Evolutionary conservation across 2,329 filamentous ascomycete species (phyloP), one percentile per base, ranked within the genome.

Genomic region (Dothideomycetidae sp.): DNA sequence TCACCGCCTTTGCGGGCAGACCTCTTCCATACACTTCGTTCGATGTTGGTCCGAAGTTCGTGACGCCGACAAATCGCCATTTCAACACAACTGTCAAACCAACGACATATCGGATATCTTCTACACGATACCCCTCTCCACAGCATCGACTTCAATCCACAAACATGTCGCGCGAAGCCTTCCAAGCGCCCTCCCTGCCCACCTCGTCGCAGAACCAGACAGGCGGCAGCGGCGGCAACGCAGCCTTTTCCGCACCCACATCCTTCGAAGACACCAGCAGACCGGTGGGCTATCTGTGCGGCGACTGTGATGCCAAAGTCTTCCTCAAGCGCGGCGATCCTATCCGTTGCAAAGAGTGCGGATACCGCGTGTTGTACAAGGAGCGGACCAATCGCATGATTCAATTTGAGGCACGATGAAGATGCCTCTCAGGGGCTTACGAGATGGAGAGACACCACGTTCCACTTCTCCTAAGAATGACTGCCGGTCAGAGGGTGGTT

Each of bases 291-390:
- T 68, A 68, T 56, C 55, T 62, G 23, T 93, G 82, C 66, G 84
- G 82, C 55, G 83, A 92, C 63, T 93, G 84, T 67, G 82, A 81
- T 42, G 68, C 73, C 44, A 78, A 81, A 50, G 81, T 88, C 31
- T 68, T 72, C 12, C 66, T 93, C 49, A 79, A 80, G 60, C 73
- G 78, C 48, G 78, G 75, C 44, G 83, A 90, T 52, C 76, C 79
- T 21, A 88, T 93, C 48, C 71, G 83, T 17, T 93, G 85, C 69
- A 81, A 82, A 59, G 81, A 86, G 62, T 98, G 90, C 59, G 90
- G 90, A 5, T 90, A 93, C 53, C 78, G 90, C 47, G 85, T 98
- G 44, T 64, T 98, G 48, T 96, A 96, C 64, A 98, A 98, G 73
- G 83, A 94, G 73, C 67, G 90, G 55, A 98, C 90, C 31, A 94